phyloP scores from a whole-genome alignment of 1,284 basidiomycete genomes.

The Puccinia horiana region DNA sequence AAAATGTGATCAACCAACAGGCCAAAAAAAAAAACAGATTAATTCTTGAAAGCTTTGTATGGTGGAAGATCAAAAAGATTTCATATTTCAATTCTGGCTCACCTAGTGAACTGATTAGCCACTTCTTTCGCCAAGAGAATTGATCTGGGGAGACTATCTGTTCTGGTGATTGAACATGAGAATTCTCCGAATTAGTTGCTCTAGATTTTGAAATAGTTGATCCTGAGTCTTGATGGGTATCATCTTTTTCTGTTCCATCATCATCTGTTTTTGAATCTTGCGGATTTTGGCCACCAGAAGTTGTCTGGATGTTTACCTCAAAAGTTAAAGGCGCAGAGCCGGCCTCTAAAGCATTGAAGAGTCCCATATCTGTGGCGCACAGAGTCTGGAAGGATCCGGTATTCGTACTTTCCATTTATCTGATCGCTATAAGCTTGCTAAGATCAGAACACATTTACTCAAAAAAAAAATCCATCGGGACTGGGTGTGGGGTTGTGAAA shows the following conservation, averaged over 20 bases:
- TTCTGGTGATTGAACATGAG: not conserved
- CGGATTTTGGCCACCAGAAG: not conserved
- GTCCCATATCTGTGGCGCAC: not conserved
- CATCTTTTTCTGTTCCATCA: not conserved
- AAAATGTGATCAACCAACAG: not conserved
- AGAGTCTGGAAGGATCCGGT: not conserved
- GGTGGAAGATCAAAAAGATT: not conserved
- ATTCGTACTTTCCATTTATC: not conserved
- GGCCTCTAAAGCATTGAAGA: not conserved
- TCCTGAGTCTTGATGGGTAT: not conserved
- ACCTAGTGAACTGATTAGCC: constrained; percentile 24
- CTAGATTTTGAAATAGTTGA: not conserved
- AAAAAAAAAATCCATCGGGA: not conserved
- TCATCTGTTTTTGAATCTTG: not conserved
- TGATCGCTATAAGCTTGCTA: not conserved
- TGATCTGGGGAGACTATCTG: not conserved
- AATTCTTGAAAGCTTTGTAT: not conserved
- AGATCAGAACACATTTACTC: not conserved
- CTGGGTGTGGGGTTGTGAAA: not conserved
- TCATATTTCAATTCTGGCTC: not conserved
- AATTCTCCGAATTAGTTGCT: no score
- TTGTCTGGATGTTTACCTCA: not conserved
- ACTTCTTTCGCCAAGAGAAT: constrained; percentile 23
- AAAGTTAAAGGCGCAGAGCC: not conserved
- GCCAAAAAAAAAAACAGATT: not conserved